Base-by-base conservation (phyloP, 1,139 yeast genomes). In the Spathaspora sp. region DNA sequence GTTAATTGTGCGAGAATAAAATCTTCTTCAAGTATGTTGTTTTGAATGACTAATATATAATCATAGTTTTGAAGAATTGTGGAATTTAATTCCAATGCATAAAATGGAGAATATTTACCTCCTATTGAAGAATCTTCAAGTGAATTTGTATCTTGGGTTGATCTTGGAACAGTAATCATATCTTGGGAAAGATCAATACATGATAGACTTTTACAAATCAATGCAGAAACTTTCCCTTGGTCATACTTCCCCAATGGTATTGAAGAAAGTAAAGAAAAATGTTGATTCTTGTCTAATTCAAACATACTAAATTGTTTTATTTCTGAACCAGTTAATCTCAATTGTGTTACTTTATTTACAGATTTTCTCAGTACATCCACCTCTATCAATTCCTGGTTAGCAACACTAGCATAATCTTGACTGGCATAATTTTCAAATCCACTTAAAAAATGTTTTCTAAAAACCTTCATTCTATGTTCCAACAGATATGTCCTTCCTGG, bases 391-490 rank as follows among this genome's bases (percentile, higher is more conserved):
- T 37, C 11, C 15, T n/a, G 10, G 4, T 13, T 16, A 7, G 15
- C 16, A 10, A 13, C 16, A n/a, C 38, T 24, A 9, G 25, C 18
- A 20, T 24, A 29, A 25, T 43, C 39, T 20, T 31, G 40, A 10
- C 39, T 39, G 2, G 10, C 24, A 39, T 38, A 43, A 27, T 44
- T 34, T 36, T 51, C 52, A 56, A 82, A 78, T 0, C 89, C 90
- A 1, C 88, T 70, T 18, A 86, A 65, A 11, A 86, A 71, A 41
- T 65, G 57, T 37, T 65, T 63, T 48, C 80, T 70, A 54, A 88
- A 80, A 0, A 78, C 62, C 1, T 63, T 52, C 86, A 90, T 82
- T 60, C 97, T 73, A 33, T 72, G 64, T 0, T 62, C 54, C 41
- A 88, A 66, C 0, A 78, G 57, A 42, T 68, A 69, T 0, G 90